Evolutionary conservation across 345 rosid genomes (phyloP), one percentile per base, ranked within the genome.

Genomic region (Psidium guajava): DNA sequence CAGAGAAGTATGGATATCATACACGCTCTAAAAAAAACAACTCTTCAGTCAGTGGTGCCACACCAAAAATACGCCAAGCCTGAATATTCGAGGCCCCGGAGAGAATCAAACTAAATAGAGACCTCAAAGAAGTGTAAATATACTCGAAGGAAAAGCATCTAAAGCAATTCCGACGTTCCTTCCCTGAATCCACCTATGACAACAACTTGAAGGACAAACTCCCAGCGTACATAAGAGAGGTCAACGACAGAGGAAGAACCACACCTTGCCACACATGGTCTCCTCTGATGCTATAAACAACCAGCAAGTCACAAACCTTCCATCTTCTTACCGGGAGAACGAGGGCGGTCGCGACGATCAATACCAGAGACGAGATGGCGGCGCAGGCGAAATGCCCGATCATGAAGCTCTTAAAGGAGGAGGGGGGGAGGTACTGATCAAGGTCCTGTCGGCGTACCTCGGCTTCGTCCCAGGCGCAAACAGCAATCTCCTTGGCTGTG

Each of bases 31-130:
- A n/a, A 88, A 96, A 97, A 85, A 96, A 98, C 90, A 97, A 91
- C 90, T 97, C 99, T 89, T 97, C 99, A 1, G 99, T 97, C 59
- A 95, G 32, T 83, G 99, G 99, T 85, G 99, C 99, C 98, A 97
- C 98, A 6, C 95, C 81, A 25, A 88, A 88, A 89, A 87, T 96
- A 59, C 98, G 94, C 98, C 99, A 97, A 83, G 88, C 83, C 86
- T 91, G 80, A 86, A 96, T 57, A 90, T 91, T 87, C 49, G 93
- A 92, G 83, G 91, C 89, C 82, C 83, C 75, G 14, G 92, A 84
- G 32, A 82, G 84, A 42, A 91, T 27, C 87, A 61, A 80, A 40
- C 82, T 83, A 16, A 86, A 87, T 85, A 87, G 86, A 64, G 86
- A 83, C 27, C 83, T 88, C 82, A 91, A 59, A 56, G 85, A 81